Percentiles rank a stretch among this genome's conserved stretches.
Conservation (phyloP, 192 early-diverging fungal genomes). For the Glomus cerebriforme region DNA sequence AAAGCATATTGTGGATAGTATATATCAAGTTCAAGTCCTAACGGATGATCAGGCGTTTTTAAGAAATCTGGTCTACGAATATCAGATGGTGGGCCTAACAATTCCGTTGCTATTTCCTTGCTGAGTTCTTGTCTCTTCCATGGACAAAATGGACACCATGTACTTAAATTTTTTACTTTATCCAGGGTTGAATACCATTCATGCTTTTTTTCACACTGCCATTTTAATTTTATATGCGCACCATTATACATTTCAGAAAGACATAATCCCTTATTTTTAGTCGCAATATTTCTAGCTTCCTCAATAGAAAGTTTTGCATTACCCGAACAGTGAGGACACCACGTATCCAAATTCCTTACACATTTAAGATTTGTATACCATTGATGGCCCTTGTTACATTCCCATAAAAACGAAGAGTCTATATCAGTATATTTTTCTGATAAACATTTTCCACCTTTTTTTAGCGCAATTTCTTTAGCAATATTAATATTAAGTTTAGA, state of each 20-base stretch:
- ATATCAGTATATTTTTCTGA: slow-evolving; percentile 25
- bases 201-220: slow-evolving; percentile 15
- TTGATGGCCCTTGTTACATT: neutral
- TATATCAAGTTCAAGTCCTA: slow-evolving; percentile 23
- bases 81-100: neutral
- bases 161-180: slow-evolving; percentile 20
- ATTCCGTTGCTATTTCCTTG: neutral
- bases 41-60: slow-evolving; percentile 21
- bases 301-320: neutral
- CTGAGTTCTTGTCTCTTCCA: slow-evolving; percentile 3
- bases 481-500: slow-evolving; percentile 18
- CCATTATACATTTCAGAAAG: slow-evolving; percentile 20
- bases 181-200: slow-evolving; percentile 10
- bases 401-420: neutral
- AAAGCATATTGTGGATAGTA: neutral
- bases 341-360: neutral
- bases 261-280: slow-evolving; percentile 10
- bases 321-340: slow-evolving; percentile 10
- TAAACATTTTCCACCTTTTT: slow-evolving; percentile 17
- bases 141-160: slow-evolving; percentile 19
- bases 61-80: slow-evolving; percentile 1
- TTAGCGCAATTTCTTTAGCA: slow-evolving; percentile 26
- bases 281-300: slow-evolving; percentile 9
- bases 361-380: neutral
- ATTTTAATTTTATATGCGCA: slow-evolving; percentile 2